Percentiles rank a stretch among this genome's conserved stretches.
Conservation (phyloP, 2,329 filamentous ascomycete genomes). For the Cercospora sojina region DNA sequence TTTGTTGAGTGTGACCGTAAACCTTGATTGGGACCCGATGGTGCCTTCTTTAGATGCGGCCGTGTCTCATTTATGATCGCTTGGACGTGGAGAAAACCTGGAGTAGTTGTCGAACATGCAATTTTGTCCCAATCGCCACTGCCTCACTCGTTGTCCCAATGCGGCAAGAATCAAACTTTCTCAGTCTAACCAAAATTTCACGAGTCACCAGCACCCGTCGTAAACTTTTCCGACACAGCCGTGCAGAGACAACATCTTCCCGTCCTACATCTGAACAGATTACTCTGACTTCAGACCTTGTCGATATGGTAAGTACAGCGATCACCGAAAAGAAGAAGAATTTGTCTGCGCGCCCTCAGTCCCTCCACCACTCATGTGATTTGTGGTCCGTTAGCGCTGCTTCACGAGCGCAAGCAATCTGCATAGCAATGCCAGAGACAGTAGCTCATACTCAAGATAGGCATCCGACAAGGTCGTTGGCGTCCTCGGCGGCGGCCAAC, state of each 20-base stretch:
- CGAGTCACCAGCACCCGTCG: not conserved
- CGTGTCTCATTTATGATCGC: not conserved
- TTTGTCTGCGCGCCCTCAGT: not conserved
- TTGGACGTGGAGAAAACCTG: not conserved
- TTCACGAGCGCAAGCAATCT: not conserved
- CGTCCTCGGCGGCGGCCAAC: slow-evolving; percentile 52
- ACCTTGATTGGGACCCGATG: not conserved
- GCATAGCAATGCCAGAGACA: not conserved
- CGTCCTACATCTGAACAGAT: not conserved
- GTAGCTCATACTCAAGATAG: not conserved
- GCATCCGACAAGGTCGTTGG: slow-evolving; percentile 36
- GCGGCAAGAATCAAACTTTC: slow-evolving; percentile 3
- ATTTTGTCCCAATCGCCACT: not conserved
- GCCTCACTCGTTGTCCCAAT: not conserved
- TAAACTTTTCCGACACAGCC: not conserved
- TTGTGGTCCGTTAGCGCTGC: not conserved
- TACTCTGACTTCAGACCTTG: not conserved
- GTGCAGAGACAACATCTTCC: not conserved
- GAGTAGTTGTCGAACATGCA: not conserved
- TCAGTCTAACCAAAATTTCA: not conserved
- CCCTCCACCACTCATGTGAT: not conserved
- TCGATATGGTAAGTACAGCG: not conserved
- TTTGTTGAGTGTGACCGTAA: not conserved
- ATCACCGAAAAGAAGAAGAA: not conserved
- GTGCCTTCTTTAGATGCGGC: not conserved